Conservation (phyloP, 1,139 yeast species). For the Arxiozyma telluris region DNA sequence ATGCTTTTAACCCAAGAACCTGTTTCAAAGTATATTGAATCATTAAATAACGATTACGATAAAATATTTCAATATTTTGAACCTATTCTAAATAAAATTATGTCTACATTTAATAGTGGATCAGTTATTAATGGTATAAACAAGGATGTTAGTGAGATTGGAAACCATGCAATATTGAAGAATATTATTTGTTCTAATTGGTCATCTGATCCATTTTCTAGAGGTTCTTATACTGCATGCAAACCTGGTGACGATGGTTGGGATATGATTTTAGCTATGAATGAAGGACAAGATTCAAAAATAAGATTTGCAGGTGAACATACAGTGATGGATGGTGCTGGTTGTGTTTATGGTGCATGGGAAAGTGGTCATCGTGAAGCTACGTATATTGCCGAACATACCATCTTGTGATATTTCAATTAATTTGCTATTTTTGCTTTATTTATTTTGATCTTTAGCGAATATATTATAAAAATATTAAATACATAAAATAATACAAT, state of each 20-base stretch:
- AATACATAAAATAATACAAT: neutral
- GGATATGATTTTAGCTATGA: conserved; percentile 45
- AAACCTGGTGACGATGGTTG: conserved; percentile 60
- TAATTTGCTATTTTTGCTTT: neutral
- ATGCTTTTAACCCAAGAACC: conserved; percentile 62
- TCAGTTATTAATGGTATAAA: conserved; percentile 12
- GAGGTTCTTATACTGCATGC: conserved; percentile 72
- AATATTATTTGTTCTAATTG: conserved; percentile 52
- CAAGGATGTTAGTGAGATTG: conserved; percentile 5
- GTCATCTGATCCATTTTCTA: conserved; percentile 59
- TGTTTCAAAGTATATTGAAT: conserved; percentile 46
- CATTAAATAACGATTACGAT: conserved; percentile 28
- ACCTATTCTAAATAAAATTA: conserved; percentile 34
- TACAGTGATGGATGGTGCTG: conserved; percentile 65
- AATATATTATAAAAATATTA: neutral
- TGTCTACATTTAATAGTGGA: conserved; percentile 16
- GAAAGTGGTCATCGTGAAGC: conserved; percentile 68
- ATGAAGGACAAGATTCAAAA: conserved; percentile 45
- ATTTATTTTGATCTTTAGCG: neutral
- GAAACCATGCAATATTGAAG: conserved; percentile 38
- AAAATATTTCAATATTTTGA: conserved; percentile 37
- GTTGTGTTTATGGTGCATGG: conserved; percentile 80
- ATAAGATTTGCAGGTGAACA: conserved; percentile 85
- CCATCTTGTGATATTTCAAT: neutral
- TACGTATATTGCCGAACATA: conserved; percentile 20